These are phyloP conservation scores for Hemileccinum rubropunctum DNA, from an alignment of 768 basidiomycete genomes.

Conservation along the genomic window DNA sequence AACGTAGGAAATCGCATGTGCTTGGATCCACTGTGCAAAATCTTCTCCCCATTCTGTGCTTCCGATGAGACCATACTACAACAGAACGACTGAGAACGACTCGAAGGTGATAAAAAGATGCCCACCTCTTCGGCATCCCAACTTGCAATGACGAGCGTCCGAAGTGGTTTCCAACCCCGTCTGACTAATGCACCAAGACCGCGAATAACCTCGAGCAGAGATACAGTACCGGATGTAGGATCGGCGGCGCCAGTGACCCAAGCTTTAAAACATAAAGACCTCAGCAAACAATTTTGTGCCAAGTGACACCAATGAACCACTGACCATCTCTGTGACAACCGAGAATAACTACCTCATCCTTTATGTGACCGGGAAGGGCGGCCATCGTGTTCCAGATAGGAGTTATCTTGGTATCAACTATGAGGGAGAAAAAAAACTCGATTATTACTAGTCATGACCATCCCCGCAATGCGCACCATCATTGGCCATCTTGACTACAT, in stretches of 20 bases:
- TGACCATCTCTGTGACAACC: constrained; percentile 87
- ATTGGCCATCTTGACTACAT: constrained; percentile 49
- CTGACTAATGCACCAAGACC: constrained; percentile 48
- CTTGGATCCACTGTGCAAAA: constrained; percentile 74
- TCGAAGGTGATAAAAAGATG: neutral
- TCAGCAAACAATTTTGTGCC: neutral
- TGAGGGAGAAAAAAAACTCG: neutral
- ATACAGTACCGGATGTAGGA: constrained; percentile 54
- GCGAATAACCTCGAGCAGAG: constrained; percentile 52
- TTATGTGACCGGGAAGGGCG: constrained; percentile 77
- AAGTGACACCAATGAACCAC: constrained; percentile 16
- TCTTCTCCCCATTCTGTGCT: constrained; percentile 95
- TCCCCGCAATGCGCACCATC: constrained; percentile 38
- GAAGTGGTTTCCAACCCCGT: constrained; percentile 61
- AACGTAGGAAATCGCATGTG: constrained; percentile 81
- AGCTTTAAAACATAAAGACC: constrained; percentile 15
- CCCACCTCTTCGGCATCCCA: constrained; percentile 75
- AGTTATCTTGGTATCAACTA: constrained; percentile 74
- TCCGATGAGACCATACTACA: constrained; percentile 69
- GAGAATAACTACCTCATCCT: constrained; percentile 79
- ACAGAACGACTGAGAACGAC: neutral
- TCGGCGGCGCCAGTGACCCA: constrained; percentile 51
- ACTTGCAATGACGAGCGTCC: constrained; percentile 70
- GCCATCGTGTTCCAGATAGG: constrained; percentile 92
- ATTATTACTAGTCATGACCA: neutral